Evolutionary conservation across 805 yeast genomes (phyloP).

Genomic region (Metschnikowia cerradonensis): DNA sequence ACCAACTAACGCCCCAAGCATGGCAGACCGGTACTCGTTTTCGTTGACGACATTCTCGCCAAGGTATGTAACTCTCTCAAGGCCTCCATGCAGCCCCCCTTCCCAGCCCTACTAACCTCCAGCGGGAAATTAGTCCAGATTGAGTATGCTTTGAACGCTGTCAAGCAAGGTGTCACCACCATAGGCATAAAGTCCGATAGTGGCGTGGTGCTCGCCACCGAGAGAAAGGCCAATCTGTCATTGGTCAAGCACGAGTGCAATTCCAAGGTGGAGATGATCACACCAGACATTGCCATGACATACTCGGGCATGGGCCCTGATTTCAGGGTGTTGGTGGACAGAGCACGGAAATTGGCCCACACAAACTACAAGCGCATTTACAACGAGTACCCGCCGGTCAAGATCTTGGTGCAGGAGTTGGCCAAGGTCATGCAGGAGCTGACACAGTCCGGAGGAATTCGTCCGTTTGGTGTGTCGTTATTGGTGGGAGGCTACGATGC

Average conservation of each 20-base stretch:
- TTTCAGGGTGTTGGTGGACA: slow-evolving; percentile 89
- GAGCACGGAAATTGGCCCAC: slow-evolving; percentile 90
- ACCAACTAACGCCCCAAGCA: slow-evolving; percentile 23
- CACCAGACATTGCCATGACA: slow-evolving; percentile 95
- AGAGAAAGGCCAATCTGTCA: slow-evolving; percentile 79
- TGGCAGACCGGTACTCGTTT: slow-evolving; percentile 98
- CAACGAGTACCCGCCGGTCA: slow-evolving; percentile 96
- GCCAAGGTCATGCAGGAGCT: slow-evolving; percentile 98
- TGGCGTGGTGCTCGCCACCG: slow-evolving; percentile 96
- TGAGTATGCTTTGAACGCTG: slow-evolving; percentile 96
- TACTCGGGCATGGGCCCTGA: slow-evolving; percentile 99
- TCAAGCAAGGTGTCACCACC: slow-evolving; percentile 96
- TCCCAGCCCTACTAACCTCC: slow-evolving; percentile 20
- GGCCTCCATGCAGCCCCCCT: neutral
- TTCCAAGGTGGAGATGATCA: slow-evolving; percentile 73
- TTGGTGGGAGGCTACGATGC: slow-evolving; percentile 93
- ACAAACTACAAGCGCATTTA: slow-evolving; percentile 88
- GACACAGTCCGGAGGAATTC: slow-evolving; percentile 97
- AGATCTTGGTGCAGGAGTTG: slow-evolving; percentile 86
- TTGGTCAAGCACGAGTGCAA: slow-evolving; percentile 71
- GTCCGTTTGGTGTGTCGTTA: slow-evolving; percentile 97
- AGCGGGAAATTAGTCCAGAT: slow-evolving; percentile 97
- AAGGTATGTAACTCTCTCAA: slow-evolving; percentile 50
- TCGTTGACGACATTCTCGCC: slow-evolving; percentile 98
- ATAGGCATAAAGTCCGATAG: slow-evolving; percentile 91